A percentile compares a stretch with the other conserved stretches of the same genome.
These are phyloP conservation scores for Lipomyces spencermartinsiae DNA, from an alignment of 805 yeast genomes.

Conservation along the genomic window DNA sequence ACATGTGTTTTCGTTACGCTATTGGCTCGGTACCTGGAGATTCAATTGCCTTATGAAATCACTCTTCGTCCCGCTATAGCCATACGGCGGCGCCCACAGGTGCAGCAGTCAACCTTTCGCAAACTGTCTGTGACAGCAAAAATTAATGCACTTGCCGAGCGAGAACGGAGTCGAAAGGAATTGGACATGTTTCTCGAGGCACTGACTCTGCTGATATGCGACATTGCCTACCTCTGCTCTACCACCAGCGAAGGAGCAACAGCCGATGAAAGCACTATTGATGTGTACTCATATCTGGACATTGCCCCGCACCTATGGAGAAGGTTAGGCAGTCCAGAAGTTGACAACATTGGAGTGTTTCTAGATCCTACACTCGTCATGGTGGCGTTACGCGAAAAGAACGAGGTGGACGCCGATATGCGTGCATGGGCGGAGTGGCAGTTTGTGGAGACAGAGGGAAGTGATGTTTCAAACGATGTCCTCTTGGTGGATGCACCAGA, in stretches of 20 bases:
- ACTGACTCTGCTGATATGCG: constrained; percentile 28
- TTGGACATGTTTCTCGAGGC: constrained; percentile 31
- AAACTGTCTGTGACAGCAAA: constrained; percentile 14
- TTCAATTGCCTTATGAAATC: constrained; percentile 30
- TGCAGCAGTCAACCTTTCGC: constrained; percentile 10
- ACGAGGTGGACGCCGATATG: constrained; percentile 23
- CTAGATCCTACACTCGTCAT: constrained; percentile 21
- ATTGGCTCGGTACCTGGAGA: constrained; percentile 23
- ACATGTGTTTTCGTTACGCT: constrained; percentile 13
- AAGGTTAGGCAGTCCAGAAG: constrained; percentile 8
- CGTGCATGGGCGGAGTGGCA: constrained; percentile 35
- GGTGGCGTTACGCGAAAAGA: constrained; percentile 22
- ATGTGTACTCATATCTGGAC: constrained; percentile 17
- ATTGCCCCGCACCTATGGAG: constrained; percentile 25
- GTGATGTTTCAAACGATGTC: constrained; percentile 19
- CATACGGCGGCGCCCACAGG: constrained; percentile 15
- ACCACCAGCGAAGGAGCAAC: constrained; percentile 10
- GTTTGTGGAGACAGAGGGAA: constrained; percentile 29
- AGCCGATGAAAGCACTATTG: background rate
- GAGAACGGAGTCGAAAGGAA: constrained; percentile 22
- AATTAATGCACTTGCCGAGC: constrained; percentile 14
- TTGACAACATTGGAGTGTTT: constrained; percentile 5
- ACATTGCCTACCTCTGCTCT: constrained; percentile 23
- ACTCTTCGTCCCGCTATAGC: constrained; percentile 20
- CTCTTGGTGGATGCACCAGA: constrained; percentile 16